Evolutionary conservation across 2,329 filamentous ascomycete genomes (phyloP), one percentile per base, ranked within the genome.

Genomic region (Sclerotinia trifoliorum): DNA sequence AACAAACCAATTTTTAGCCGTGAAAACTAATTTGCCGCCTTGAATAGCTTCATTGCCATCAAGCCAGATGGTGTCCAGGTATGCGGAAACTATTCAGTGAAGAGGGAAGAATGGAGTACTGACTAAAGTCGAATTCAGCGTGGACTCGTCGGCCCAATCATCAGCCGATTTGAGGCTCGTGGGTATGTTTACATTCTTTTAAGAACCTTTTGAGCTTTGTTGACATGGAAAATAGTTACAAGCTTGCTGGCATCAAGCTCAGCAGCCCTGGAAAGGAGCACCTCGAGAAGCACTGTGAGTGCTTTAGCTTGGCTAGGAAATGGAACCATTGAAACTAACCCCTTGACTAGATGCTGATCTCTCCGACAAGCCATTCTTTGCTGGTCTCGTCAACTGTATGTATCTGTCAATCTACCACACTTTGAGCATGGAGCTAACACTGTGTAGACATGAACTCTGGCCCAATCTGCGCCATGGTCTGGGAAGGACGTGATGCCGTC

Each of bases 21-120:
- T 75, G 72, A 72, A 71, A 52, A 44, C 74, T 67, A 62, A 67
- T 52, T 78, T 70, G 77, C 69, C 19, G 63, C 67, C 76, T 57
- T 71, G 69, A 58, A 76, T 79, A 98, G 94, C 86, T 98, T 98
- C 92, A 98, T 98, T 88, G 95, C 95, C 81, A 93, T 99, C 89
- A 99, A 99, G 93, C 95, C 94, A 78, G 95, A 98, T 85, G 95
- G 95, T 83, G 95, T 98, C 85, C 95, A 97, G 90, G 93, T 96
- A 90, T 76, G 84, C 70, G 66, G 67, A 56, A 29, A 52, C 7
- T 21, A 42, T 46, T 39, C n/a, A 35, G n/a, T 13, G 17, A 64
- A 44, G 13, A 52, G 24, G 13, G 19, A 15, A 57, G 35, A 15
- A 70, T 29, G 29, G 5, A 32, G 52, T 68, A 70, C 63, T 74